phyloP scores from a whole-genome alignment of 2,329 filamentous ascomycete species.

The Chaetomiaceae sp. region DNA sequence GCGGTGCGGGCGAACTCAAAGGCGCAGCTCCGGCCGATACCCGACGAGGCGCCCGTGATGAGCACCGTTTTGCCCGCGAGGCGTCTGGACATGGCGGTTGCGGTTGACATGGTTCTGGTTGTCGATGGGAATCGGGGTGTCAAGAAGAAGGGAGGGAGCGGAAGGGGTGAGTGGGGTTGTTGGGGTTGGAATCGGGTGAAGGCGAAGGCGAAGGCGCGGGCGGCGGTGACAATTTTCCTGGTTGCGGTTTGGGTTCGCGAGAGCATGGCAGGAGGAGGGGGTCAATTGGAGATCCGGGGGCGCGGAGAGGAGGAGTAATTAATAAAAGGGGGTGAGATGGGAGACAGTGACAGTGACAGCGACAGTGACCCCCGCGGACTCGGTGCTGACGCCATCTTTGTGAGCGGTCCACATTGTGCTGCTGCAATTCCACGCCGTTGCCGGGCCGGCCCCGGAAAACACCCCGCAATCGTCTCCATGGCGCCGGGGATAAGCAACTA shows the following conservation, averaged over 20 bases:
- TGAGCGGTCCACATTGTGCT: conserved; percentile 10
- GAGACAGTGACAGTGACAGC: not conserved
- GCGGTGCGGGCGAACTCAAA: conserved; percentile 87
- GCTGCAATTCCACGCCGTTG: conserved; percentile 16
- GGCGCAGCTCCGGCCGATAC: conserved; percentile 80
- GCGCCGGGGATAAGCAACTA: conserved; percentile 19
- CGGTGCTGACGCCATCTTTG: conserved; percentile 19
- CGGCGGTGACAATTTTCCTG: not conserved
- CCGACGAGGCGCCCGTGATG: conserved; percentile 87
- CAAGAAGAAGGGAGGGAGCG: not conserved
- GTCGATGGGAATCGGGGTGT: not conserved
- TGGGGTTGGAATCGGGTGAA: conserved; percentile 1
- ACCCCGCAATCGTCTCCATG: conserved; percentile 12
- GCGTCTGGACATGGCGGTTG: conserved; percentile 64
- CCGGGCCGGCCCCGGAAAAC: conserved; percentile 20
- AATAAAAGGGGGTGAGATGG: not conserved
- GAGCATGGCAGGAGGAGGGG: conserved; percentile 10
- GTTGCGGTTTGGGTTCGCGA: not conserved
- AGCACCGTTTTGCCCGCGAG: conserved; percentile 90
- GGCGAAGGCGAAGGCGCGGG: not conserved
- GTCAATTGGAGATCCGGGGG: not conserved
- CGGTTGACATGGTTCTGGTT: conserved; percentile 46
- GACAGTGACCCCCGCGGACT: conserved; percentile 7
- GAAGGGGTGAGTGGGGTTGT: conserved; percentile 6
- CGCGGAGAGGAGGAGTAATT: not conserved